A percentile compares a stretch with the other conserved stretches of the same genome.
Evolutionary conservation across 306 rosid genomes (phyloP).

Genomic region (Begonia masoniana): DNA sequence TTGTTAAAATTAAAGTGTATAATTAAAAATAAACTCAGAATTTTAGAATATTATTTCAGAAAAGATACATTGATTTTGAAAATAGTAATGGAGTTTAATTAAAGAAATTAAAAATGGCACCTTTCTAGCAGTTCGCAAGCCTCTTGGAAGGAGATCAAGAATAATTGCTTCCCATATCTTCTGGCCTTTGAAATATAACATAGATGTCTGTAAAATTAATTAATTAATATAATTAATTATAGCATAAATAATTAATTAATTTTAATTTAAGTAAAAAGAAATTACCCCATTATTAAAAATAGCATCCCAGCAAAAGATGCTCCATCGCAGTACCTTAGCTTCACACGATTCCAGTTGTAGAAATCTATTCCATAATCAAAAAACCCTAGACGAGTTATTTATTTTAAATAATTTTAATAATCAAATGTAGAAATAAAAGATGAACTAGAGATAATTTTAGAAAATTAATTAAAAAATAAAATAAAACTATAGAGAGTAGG

Average conservation of each 20-base stretch:
- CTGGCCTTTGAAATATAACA: slow-evolving; percentile 87
- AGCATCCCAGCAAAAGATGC: slow-evolving; percentile 82
- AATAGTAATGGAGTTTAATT: too few relatives aligned
- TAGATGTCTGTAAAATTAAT: slow-evolving; percentile 41
- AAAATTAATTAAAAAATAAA: neutral
- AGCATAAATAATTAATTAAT: too few relatives aligned
- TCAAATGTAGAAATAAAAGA: too few relatives aligned
- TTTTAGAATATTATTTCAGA: too few relatives aligned
- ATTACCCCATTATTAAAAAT: slow-evolving; percentile 55
- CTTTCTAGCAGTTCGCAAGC: slow-evolving; percentile 63
- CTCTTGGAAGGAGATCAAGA: slow-evolving; percentile 76
- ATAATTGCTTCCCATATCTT: slow-evolving; percentile 92
- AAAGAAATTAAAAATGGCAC: too few relatives aligned
- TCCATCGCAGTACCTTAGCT: slow-evolving; percentile 92
- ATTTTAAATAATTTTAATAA: too few relatives aligned
- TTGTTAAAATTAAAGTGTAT: too few relatives aligned
- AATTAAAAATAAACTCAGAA: too few relatives aligned
- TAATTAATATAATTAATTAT: too few relatives aligned
- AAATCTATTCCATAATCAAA: slow-evolving; percentile 31
- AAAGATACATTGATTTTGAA: too few relatives aligned
- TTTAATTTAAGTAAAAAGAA: slow-evolving; percentile 4
- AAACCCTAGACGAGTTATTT: neutral
- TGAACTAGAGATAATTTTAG: too few relatives aligned
- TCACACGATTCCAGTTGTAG: slow-evolving; percentile 97
- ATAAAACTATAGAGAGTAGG: too few relatives aligned